Evolutionary conservation across 2,329 filamentous ascomycete species (phyloP), one percentile per base, ranked within the genome.

Genomic region (Penicillium sp.): DNA sequence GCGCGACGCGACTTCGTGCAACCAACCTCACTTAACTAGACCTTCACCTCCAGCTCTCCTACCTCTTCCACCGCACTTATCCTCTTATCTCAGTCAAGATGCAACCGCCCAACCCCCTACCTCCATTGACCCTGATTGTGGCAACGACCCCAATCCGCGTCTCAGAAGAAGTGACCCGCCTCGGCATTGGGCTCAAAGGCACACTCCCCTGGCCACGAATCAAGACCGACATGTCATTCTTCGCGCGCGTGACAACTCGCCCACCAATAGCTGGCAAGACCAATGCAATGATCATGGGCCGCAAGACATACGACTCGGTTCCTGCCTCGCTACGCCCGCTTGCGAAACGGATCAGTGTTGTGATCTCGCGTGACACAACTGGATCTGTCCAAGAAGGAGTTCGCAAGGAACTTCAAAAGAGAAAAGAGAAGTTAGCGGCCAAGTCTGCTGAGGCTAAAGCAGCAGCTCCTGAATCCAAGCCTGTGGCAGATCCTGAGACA

Each of bases 271-370:
- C 65, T 0, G 60, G 58, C 3, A 62, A 49, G 24, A 68, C 66
- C 1, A 93, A 92, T 72, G 89, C 90, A 16, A 90, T 97, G 48
- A 88, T 99, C 63, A 99, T 99, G 94, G 94, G 94, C 56, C 89
- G 94, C 68, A 97, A 95, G 75, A 99, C 94, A 0, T 99, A 93
- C 88, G 91, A 96, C 48, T 91, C 87, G 60, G 93, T 99, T 56
- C 93, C 94, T 2, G 69, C 79, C 6, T 82, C 80, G 48, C 92
- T 94, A 70, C 83, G 92, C 2, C 94, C 94, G 16, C 80, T 99
- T 32, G 87, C 85, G 57, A 88, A 86, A 58, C 81, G 94, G 9
- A 78, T 92, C 47, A 97, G 96, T 72, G 84, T 97, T 39, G 84
- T 97, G 60, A 79, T 99, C 62, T 89, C 86, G 45, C 64, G 73